A percentile compares a stretch with the other conserved stretches of the same genome.
phyloP scores from a whole-genome alignment of 179 eudicot species.

The Sideroxylon spinosum region DNA sequence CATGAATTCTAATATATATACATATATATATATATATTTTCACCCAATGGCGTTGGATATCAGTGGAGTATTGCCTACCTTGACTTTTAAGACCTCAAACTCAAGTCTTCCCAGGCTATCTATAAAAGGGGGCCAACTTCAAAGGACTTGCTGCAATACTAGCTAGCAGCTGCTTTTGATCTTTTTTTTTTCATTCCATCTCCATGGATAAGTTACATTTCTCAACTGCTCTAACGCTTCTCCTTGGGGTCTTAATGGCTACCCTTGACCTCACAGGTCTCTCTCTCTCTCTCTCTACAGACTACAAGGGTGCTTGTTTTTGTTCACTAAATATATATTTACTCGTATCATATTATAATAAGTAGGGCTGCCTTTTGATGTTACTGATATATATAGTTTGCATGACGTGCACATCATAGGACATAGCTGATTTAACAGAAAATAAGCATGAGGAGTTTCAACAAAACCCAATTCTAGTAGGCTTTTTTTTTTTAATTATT shows the following conservation, averaged over 20 bases:
- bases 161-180: not conserved
- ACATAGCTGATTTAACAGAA: too few species aligned
- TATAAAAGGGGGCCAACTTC: not conserved
- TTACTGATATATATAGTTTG: too few species aligned
- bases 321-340: too few species aligned
- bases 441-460: too few species aligned
- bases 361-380: too few species aligned
- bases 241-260: not conserved
- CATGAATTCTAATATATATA: too few species aligned
- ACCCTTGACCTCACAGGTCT: not conserved
- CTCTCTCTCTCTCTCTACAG: constrained; percentile 5
- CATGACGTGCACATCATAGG: too few species aligned
- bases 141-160: not conserved
- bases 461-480: too few species aligned
- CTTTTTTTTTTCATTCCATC: not conserved
- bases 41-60: not conserved
- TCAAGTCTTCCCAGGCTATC: not conserved
- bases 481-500: too few species aligned
- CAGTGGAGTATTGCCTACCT: not conserved
- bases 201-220: not conserved
- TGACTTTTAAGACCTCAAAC: not conserved
- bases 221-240: not conserved
- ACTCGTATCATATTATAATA: too few species aligned
- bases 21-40: too few species aligned
- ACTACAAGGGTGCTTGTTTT: too few species aligned